phyloP scores from a whole-genome alignment of 225 moss, liverwort and hornwort genomes.

The Pseudisothecium myosuroides region DNA sequence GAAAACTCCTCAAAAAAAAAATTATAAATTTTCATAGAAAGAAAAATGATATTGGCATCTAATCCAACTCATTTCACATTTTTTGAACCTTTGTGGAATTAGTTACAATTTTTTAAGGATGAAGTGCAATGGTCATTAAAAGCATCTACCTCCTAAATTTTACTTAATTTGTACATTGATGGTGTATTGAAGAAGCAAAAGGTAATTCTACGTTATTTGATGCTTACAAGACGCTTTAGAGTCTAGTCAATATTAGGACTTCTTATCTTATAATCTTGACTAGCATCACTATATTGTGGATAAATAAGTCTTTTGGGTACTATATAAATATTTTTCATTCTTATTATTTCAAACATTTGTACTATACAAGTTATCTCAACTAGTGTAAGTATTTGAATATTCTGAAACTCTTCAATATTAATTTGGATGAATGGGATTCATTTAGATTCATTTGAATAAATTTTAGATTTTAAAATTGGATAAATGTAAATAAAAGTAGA shows the following conservation, averaged over 20 bases:
- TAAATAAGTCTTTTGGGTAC: too few relatives aligned
- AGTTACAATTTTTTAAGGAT: background rate
- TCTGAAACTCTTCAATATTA: accelerated
- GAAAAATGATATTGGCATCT: background rate
- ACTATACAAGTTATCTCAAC: background rate
- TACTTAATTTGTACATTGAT: background rate
- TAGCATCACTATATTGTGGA: background rate
- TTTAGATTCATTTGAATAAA: background rate
- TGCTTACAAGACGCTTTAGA: accelerated
- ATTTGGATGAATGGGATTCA: background rate
- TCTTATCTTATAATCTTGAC: background rate
- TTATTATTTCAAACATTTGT: background rate
- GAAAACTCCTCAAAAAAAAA: background rate
- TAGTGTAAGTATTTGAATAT: background rate
- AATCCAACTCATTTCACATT: background rate
- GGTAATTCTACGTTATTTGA: accelerated
- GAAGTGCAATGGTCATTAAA: accelerated
- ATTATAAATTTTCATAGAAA: background rate
- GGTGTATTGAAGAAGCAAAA: background rate
- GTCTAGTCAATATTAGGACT: accelerated
- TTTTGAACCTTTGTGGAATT: background rate
- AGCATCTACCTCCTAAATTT: background rate
- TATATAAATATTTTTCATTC: background rate
- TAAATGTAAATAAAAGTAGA: background rate
- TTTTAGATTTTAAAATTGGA: background rate